These are phyloP conservation scores for Moesziomyces antarcticus DNA, from an alignment of 1,284 basidiomycete genomes.

Conservation along the genomic window DNA sequence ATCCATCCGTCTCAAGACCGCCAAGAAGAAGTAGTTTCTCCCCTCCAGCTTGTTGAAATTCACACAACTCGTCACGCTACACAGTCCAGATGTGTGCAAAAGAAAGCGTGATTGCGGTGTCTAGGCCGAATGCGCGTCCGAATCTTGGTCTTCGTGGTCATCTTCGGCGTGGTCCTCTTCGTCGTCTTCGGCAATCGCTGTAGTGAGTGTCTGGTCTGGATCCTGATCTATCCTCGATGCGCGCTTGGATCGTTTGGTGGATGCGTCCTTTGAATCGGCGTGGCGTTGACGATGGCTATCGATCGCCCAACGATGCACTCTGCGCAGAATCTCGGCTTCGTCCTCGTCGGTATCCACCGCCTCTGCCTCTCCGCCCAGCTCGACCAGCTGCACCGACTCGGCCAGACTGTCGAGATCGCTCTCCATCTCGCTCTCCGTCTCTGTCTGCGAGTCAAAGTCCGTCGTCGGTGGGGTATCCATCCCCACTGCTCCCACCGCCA, in stretches of 20 bases:
- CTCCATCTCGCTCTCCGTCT: constrained; percentile 27
- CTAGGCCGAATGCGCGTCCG: not conserved
- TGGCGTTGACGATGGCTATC: constrained; percentile 18
- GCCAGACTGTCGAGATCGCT: constrained; percentile 9
- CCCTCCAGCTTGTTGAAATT: not conserved
- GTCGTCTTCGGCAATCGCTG: constrained; percentile 19
- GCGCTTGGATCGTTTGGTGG: not conserved
- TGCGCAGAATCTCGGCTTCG: constrained; percentile 32
- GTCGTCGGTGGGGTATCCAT: constrained; percentile 54
- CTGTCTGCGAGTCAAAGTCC: constrained; percentile 45
- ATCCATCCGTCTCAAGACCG: constrained; percentile 85
- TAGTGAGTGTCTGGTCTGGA: constrained; percentile 22
- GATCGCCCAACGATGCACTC: constrained; percentile 37
- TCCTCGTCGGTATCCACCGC: constrained; percentile 30
- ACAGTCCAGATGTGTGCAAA: too few species aligned
- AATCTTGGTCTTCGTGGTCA: constrained; percentile 8
- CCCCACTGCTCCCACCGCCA: not conserved
- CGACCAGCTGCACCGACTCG: constrained; percentile 9
- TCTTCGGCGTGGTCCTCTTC: constrained; percentile 1
- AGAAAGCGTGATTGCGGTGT: too few species aligned
- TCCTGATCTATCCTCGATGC: not conserved
- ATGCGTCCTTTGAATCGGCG: too few species aligned
- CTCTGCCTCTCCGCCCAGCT: not conserved
- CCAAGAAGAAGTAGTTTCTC: constrained; percentile 91
- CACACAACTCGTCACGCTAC: not conserved